These are phyloP conservation scores for Orbilia oligospora DNA, from an alignment of 2,329 filamentous ascomycete species.

Conservation along the genomic window DNA sequence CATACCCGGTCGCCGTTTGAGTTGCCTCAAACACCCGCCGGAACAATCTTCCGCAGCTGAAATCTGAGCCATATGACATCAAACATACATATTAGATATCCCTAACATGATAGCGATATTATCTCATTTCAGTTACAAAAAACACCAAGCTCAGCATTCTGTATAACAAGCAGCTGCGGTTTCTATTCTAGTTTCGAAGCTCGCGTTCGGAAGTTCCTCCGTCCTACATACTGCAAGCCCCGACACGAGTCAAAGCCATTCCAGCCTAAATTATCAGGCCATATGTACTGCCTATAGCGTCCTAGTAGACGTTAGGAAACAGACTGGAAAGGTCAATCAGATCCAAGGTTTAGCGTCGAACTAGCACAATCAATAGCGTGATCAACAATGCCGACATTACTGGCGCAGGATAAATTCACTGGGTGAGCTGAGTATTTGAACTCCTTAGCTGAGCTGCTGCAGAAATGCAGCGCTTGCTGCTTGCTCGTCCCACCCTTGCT, in stretches of 20 bases:
- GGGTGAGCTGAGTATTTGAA: constrained; percentile 49
- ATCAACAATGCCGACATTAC: constrained; percentile 36
- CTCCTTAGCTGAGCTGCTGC: constrained; percentile 53
- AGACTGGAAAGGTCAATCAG: constrained; percentile 4
- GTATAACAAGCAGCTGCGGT: constrained; percentile 17
- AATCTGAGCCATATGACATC: constrained; percentile 50
- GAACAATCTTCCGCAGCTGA: constrained; percentile 43
- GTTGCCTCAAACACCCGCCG: constrained; percentile 18
- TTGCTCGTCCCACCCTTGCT: constrained; percentile 26
- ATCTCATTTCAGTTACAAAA: constrained; percentile 4
- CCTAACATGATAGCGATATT: not conserved
- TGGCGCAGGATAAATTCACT: constrained; percentile 26
- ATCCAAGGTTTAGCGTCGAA: constrained; percentile 15
- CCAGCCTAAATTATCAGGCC: constrained; percentile 1
- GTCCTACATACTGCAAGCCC: constrained; percentile 11
- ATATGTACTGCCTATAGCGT: constrained; percentile 1
- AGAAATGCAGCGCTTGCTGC: constrained; percentile 38
- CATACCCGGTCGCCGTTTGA: constrained; percentile 47
- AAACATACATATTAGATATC: constrained; percentile 22
- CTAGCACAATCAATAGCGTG: constrained; percentile 27
- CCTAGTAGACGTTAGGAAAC: constrained; percentile 5
- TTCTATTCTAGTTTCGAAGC: constrained; percentile 23
- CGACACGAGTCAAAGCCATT: constrained; percentile 19
- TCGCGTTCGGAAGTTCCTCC: constrained; percentile 55
- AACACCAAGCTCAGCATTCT: not conserved